Base-by-base conservation (phyloP, 768 basidiomycete genomes). In the Boletus reticulatus region DNA sequence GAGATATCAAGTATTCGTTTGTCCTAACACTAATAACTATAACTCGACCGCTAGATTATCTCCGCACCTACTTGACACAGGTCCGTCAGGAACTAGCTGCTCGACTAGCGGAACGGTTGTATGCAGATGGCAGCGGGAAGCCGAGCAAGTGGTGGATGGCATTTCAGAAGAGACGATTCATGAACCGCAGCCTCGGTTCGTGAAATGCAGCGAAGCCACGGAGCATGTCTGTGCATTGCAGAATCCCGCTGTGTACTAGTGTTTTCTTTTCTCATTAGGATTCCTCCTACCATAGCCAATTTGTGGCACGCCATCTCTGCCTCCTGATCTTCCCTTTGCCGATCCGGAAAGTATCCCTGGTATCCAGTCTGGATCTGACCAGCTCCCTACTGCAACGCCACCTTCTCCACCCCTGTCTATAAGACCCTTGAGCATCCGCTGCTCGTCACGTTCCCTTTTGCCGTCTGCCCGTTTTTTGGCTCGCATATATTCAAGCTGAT, bases 111-210 rank as follows among this genome's bases (percentile, higher is more conserved):
- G 94, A 95, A 66, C 80, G 85, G 49, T 76, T 99, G 47, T 99
- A 99, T 71, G 92, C 87, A 38, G 93, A 96, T 69, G 94, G 94
- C 6, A 88, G 90, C 4, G 88, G 88, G 55, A 95, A 92, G 71
- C 95, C 97, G 6, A 97, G 90, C 80, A 99, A 99, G 73, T 99
- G 97, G 97, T 99, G 97, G 97, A 96, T 98, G 93, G 90, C 92
- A 20, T 99, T 98, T 85, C 94, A 95, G 74, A 98, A 97, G 83
- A 83, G 95, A 68, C 84, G 92, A 24, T 94, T 94, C 83, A 94
- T 94, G 92, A 92, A 92, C 76, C 86, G 92, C 69, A 92, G 90
- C 72, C 72, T 93, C 70, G 87, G 84, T 55, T 80, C 82, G 67
- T 89, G 78, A 74, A 59, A 47, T 38, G 4, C 24, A 36, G 19